These are phyloP conservation scores for Colletotrichum sidae DNA, from an alignment of 2,329 filamentous ascomycete genomes.

Conservation along the genomic window DNA sequence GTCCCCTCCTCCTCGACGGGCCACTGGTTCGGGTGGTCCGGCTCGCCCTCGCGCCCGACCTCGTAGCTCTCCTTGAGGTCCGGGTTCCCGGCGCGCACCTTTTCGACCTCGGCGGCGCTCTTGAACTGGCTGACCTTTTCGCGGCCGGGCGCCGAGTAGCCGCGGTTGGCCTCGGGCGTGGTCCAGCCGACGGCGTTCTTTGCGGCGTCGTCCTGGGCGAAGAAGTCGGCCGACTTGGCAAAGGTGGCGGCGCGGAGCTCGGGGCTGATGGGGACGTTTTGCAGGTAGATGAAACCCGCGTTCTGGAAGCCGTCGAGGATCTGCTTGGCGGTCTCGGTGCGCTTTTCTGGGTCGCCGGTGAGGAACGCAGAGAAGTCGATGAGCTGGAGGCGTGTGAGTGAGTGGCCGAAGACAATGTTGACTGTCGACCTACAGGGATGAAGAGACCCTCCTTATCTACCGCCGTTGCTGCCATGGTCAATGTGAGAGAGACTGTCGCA, in stretches of 20 bases:
- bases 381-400: conserved; percentile 61
- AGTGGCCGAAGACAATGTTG: conserved; percentile 31
- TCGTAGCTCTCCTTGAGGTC: conserved; percentile 76
- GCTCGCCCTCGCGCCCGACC: conserved; percentile 70
- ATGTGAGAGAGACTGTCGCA: not conserved
- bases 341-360: conserved; percentile 68
- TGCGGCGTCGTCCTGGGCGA: conserved; percentile 68
- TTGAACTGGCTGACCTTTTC: conserved; percentile 75
- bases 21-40: conserved; percentile 81
- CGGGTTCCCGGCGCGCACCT: conserved; percentile 67
- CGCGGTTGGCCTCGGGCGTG: conserved; percentile 77
- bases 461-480: conserved; percentile 53
- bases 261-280: conserved; percentile 78
- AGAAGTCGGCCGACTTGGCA: conserved; percentile 76
- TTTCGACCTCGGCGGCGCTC: conserved; percentile 67
- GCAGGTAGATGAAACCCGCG: conserved; percentile 90
- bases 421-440: conserved; percentile 62
- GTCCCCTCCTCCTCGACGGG: conserved; percentile 64
- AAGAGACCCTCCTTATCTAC: conserved; percentile 64
- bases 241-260: conserved; percentile 73
- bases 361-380: conserved; percentile 84
- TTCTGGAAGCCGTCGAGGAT: conserved; percentile 85
- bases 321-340: conserved; percentile 73
- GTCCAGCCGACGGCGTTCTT: conserved; percentile 79
- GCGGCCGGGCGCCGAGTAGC: conserved; percentile 76